Evolutionary conservation across 2,329 filamentous ascomycete genomes (phyloP), one percentile per base, ranked within the genome.

Genomic region (Aspergillus udagawae): DNA sequence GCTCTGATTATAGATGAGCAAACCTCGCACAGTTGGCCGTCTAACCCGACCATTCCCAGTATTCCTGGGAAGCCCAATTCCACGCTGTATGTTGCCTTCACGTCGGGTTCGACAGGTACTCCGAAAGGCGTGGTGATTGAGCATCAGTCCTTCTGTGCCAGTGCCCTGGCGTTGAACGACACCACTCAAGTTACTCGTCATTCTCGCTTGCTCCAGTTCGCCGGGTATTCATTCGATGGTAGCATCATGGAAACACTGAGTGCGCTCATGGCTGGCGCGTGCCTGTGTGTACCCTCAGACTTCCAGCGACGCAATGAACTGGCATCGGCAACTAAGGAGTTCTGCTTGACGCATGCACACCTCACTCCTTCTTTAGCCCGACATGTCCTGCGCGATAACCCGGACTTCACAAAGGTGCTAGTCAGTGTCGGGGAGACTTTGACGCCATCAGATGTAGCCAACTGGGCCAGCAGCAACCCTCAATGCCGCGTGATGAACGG

Each of bases 91-190:
- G 29, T 17, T 23, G 29, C 32, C 3, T 82, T 86, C 60, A 80
- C 78, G 2, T 79, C 79, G 1, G 79, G 80, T 0, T 79, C 79
- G 0, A 79, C 80, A 1, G 77, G 77, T 47, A 75, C 74, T 42
- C 79, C 81, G 0, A 82, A 82, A 54, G 84, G 83, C 3, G 79
- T 84, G 23, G 79, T 84, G 41, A 82, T 85, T 57, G 80, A 79
- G 3, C 85, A 87, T 60, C 71, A 72, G 0, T 78, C 83, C 0
- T 73, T 85, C 1, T 79, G 81, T 1, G 80, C 82, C 0, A 74
- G 77, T 0, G 77, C 81, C 49, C 62, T 77, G 3, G 74, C 76
- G 0, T 80, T 84, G 57, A 80, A 77, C 0, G 67, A 73, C 0
- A 76, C 67, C 73, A 58, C 63, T 5, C 59, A 67, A 27, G 64